Conservation (phyloP, 2,329 filamentous ascomycete species). For the Aspergillus sp. region DNA sequence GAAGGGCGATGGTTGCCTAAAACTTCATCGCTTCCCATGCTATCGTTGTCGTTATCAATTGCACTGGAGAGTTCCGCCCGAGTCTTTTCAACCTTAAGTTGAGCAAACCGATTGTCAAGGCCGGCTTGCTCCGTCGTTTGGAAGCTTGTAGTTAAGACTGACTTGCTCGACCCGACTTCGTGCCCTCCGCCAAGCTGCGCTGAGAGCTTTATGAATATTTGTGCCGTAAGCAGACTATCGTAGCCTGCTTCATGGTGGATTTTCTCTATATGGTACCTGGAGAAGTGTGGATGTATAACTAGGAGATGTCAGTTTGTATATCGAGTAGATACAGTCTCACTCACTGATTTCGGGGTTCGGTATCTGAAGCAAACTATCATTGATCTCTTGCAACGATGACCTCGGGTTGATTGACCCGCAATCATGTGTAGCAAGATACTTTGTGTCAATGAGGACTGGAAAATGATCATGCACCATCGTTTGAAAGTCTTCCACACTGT, state of each 20-base stretch:
- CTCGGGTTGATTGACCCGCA: slow-evolving; percentile 52
- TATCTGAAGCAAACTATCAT: slow-evolving; percentile 24
- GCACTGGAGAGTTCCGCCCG: background rate
- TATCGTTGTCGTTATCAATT: background rate
- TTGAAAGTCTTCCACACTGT: slow-evolving; percentile 56
- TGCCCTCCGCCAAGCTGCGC: slow-evolving; percentile 45
- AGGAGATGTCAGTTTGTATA: slow-evolving; percentile 17
- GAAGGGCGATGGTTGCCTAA: background rate
- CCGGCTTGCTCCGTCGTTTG: background rate
- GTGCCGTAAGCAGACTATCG: slow-evolving; percentile 62
- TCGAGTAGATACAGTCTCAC: slow-evolving; percentile 1
- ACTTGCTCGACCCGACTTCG: background rate
- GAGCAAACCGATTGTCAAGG: background rate
- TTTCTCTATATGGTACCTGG: slow-evolving; percentile 29
- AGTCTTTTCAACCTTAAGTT: background rate
- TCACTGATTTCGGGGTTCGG: slow-evolving; percentile 33
- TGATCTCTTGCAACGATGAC: slow-evolving; percentile 34
- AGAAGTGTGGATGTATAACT: slow-evolving; percentile 33
- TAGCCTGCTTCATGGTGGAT: slow-evolving; percentile 61
- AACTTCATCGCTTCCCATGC: background rate
- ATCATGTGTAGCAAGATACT: slow-evolving; percentile 61
- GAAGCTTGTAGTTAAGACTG: background rate
- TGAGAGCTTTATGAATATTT: slow-evolving; percentile 57
- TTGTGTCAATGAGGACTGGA: slow-evolving; percentile 61
- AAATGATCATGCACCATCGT: slow-evolving; percentile 53